These are phyloP conservation scores for Fusarium liriodendri DNA, from an alignment of 2,329 filamentous ascomycete genomes.

Conservation along the genomic window DNA sequence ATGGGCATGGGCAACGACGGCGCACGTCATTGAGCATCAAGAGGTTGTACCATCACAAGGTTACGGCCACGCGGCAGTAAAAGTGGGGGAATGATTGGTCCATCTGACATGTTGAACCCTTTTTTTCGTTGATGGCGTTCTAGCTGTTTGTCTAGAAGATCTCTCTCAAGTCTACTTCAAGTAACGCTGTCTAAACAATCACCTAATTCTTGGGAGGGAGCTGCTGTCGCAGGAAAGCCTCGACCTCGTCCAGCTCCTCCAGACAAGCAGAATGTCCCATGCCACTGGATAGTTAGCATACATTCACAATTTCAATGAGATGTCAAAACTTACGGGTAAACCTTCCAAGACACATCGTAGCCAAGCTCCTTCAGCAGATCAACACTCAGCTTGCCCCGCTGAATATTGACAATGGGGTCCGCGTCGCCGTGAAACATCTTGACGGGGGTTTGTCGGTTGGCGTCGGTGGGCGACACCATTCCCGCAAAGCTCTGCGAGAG, in stretches of 20 bases:
- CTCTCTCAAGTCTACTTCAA: background rate
- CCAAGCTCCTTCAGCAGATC: slow-evolving; percentile 76
- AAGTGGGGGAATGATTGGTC: slow-evolving; percentile 15
- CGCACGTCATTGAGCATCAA: slow-evolving; percentile 39
- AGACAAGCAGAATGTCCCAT: slow-evolving; percentile 81
- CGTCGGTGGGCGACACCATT: slow-evolving; percentile 53
- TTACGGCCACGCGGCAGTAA: slow-evolving; percentile 15
- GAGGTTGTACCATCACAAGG: slow-evolving; percentile 28
- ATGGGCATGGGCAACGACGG: background rate
- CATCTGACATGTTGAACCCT: background rate
- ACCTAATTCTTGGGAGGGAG: slow-evolving; percentile 52
- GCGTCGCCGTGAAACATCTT: slow-evolving; percentile 89
- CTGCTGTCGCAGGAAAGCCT: slow-evolving; percentile 63
- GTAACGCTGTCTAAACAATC: background rate
- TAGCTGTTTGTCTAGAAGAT: background rate
- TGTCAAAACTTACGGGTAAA: slow-evolving; percentile 71
- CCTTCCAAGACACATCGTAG: slow-evolving; percentile 79
- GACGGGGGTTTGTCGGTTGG: slow-evolving; percentile 78
- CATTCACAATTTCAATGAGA: background rate
- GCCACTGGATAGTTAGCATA: slow-evolving; percentile 57
- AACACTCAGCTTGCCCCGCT: slow-evolving; percentile 75
- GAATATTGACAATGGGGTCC: slow-evolving; percentile 78
- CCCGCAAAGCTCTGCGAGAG: slow-evolving; percentile 63
- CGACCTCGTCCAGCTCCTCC: slow-evolving; percentile 85
- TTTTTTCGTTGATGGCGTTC: background rate